Conservation (phyloP, 306 rosid genomes). For the Gynostemma pentaphyllum region DNA sequence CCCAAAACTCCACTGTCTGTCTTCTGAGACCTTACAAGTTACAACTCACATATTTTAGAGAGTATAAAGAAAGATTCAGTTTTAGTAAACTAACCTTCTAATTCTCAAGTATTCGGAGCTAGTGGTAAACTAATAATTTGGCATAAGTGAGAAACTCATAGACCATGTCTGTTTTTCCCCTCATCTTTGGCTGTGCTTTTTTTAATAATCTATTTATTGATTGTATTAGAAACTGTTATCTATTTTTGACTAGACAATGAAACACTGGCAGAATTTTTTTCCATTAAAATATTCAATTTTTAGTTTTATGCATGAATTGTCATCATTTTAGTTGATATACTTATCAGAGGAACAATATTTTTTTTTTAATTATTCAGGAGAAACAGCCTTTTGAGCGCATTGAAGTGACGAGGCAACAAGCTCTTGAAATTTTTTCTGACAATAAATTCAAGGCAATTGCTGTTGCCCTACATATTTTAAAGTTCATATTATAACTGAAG, state of each 20-base stretch:
- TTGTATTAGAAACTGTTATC: not conserved
- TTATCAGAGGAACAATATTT: not conserved
- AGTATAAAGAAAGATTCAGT: not conserved
- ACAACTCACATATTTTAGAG: not conserved
- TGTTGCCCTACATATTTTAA: not conserved
- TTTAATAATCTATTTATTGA: not conserved
- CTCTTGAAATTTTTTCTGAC: slow-evolving; percentile 75
- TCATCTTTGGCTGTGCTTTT: not conserved
- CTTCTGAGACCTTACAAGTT: not conserved
- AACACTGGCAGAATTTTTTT: not conserved
- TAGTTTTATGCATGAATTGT: not conserved
- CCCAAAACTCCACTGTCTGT: too few species aligned
- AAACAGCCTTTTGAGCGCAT: slow-evolving; percentile 91
- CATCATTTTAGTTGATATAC: not conserved
- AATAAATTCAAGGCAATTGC: slow-evolving; percentile 72
- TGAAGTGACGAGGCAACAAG: slow-evolving; percentile 82
- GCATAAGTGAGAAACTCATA: not conserved
- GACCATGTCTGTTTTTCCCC: not conserved
- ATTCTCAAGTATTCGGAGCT: not conserved
- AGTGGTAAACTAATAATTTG: not conserved
- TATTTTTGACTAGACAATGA: not conserved
- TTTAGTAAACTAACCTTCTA: not conserved
- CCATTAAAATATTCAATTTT: not conserved
- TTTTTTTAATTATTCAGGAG: slow-evolving; percentile 30
- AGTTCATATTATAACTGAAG: not conserved